These are phyloP conservation scores for sunflower (Helianthus annuus) DNA, from an alignment of 129 eudicot species.

Conservation along the genomic window DNA sequence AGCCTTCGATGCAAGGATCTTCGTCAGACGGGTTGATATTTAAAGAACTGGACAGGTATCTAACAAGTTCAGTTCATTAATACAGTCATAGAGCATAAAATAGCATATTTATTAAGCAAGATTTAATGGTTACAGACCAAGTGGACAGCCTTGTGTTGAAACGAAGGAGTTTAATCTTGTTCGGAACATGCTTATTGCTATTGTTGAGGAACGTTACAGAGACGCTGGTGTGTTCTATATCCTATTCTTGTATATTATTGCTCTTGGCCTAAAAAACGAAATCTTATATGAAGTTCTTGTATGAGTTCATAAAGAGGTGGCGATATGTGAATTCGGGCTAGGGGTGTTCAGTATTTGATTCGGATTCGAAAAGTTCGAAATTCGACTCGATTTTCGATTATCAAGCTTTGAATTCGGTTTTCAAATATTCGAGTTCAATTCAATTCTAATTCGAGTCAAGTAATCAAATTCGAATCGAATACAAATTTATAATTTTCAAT, in stretches of 20 bases:
- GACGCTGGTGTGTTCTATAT: conserved; percentile 67
- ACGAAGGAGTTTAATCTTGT: conserved; percentile 75
- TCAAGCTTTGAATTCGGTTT: too few species aligned
- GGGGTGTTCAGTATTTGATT: too few species aligned
- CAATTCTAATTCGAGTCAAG: too few species aligned
- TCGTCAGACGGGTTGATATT: conserved; percentile 53
- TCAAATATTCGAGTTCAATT: too few species aligned
- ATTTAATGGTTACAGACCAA: conserved; percentile 58
- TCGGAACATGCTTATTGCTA: conserved; percentile 85
- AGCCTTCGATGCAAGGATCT: conserved; percentile 37
- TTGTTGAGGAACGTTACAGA: conserved; percentile 80
- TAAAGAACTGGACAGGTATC: conserved; percentile 71
- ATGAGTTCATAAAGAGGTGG: not conserved
- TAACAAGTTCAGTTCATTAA: conserved; percentile 3
- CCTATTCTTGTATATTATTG: not conserved
- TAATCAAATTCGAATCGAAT: too few species aligned
- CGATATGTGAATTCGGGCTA: too few species aligned
- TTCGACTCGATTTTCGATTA: too few species aligned
- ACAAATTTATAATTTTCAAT: too few species aligned
- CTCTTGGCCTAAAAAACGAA: not conserved
- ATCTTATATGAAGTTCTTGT: not conserved
- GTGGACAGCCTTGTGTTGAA: conserved; percentile 68
- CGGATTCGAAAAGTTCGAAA: too few species aligned
- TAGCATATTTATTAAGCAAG: not conserved
- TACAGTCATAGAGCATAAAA: not conserved